Evolutionary conservation across 345 rosid genomes (phyloP).

Genomic region (Syzygium grande): DNA sequence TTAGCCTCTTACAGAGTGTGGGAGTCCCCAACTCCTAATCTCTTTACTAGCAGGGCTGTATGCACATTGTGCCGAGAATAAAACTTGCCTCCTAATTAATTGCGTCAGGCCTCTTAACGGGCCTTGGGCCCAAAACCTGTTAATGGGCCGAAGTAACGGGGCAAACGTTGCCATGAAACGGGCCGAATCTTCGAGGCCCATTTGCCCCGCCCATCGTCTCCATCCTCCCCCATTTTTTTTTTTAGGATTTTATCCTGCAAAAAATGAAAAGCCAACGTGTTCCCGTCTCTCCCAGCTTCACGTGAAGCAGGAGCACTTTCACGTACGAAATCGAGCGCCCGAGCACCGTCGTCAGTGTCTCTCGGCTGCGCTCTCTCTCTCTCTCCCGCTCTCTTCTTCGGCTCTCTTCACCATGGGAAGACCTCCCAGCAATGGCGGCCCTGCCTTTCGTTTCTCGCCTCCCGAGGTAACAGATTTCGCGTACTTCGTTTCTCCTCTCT

Average conservation of each 20-base stretch:
- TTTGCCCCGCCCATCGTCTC: not conserved
- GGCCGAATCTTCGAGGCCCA: not conserved
- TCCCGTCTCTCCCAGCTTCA: not conserved
- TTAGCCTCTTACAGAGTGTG: too few species aligned
- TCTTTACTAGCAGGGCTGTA: too few species aligned
- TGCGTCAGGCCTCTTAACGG: not conserved
- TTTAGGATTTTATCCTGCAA: not conserved
- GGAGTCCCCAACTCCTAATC: too few species aligned
- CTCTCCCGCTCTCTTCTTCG: not conserved
- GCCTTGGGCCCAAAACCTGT: not conserved
- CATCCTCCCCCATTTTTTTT: not conserved
- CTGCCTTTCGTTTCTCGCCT: constrained; percentile 82
- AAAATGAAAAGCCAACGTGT: not conserved
- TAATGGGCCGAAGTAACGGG: not conserved
- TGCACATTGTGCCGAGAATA: not conserved
- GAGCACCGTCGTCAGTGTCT: not conserved
- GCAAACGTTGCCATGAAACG: not conserved
- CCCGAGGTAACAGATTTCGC: constrained; percentile 45
- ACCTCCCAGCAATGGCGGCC: constrained; percentile 93
- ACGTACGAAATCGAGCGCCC: not conserved
- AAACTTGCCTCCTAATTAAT: not conserved
- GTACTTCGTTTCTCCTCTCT: not conserved
- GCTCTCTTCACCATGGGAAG: constrained; percentile 58
- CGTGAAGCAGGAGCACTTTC: not conserved
- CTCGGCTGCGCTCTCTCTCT: not conserved